phyloP scores from a whole-genome alignment of 1,284 basidiomycete genomes.

The Athelia sp. region DNA sequence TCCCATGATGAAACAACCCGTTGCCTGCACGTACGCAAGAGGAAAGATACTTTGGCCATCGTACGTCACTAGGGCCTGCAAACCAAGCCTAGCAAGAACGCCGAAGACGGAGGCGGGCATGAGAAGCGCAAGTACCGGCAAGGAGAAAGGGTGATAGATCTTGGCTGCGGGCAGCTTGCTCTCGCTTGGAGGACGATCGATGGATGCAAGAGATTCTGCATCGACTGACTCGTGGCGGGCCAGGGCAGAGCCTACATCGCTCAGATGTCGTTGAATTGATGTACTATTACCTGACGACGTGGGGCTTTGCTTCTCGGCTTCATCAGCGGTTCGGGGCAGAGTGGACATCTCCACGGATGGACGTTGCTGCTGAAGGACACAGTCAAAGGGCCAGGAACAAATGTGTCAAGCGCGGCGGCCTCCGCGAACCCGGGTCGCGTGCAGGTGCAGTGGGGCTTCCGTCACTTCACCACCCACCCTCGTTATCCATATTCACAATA shows the following conservation, averaged over 20 bases:
- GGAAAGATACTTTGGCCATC: conserved; percentile 77
- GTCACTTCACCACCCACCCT: too few species aligned
- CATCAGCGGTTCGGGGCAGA: too few species aligned
- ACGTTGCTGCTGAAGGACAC: too few species aligned
- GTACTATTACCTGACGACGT: neutral
- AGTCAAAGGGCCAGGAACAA: too few species aligned
- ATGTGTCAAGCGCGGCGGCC: too few species aligned
- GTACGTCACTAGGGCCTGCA: conserved; percentile 69
- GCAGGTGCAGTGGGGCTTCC: too few species aligned
- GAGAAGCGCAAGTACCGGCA: conserved; percentile 64
- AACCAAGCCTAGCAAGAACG: conserved; percentile 71
- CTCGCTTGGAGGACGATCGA: conserved; percentile 47
- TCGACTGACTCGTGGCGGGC: conserved; percentile 30
- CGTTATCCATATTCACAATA: too few species aligned
- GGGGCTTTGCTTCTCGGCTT: too few species aligned
- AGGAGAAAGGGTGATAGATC: conserved; percentile 53
- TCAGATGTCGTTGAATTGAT: neutral
- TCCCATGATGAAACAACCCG: conserved; percentile 94
- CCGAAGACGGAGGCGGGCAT: conserved; percentile 78
- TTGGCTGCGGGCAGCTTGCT: conserved; percentile 39
- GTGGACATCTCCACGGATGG: too few species aligned
- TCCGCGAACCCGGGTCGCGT: too few species aligned
- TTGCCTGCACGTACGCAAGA: conserved; percentile 82
- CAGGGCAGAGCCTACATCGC: conserved; percentile 27
- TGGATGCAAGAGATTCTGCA: conserved; percentile 39